Base-by-base conservation (phyloP, 805 yeast genomes). In the Alloascoidea africana region DNA sequence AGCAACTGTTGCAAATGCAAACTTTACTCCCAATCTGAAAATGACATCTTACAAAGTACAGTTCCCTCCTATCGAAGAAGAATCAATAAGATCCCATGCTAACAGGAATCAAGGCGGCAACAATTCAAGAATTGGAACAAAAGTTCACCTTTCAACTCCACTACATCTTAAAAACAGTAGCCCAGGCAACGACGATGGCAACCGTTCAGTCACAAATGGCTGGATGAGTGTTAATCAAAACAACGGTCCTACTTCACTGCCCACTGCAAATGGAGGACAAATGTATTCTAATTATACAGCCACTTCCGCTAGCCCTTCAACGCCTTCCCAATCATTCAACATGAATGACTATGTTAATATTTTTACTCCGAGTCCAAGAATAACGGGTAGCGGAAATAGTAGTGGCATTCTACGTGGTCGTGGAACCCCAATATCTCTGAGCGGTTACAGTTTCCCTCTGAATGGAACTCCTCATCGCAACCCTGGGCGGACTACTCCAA, bases 321-420 rank as follows among this genome's bases (percentile, higher is more conserved):
- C 59, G 32, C 53, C 65, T 18, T 52, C 62, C 16, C 61, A 58
- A 16, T 59, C 52, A 36, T 82, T 83, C 59, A 82, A 83, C 54
- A 73, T 83, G 76, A 76, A 73, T 51, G 94, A 83, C 52, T 83
- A 81, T 52, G 79, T 84, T 30, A 79, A 83, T 51, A 66, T 80
- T 44, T 76, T 77, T 51, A 75, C 87, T 1, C 91, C 91, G n/a
- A 23, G 30, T 23, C 30, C 30, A 23, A 23, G n/a, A 23, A 8
- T n/a, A 23, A 23, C n/a, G 8, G 8, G 8, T 8, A 23, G 30
- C 30, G 13, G n/a, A 23, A 23, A 23, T 23, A n/a, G 30, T n/a
- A 23, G n/a, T 23, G n/a, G 30, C n/a, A n/a, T n/a, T n/a, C n/a
- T n/a, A n/a, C n/a, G n/a, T n/a, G n/a, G n/a, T n/a, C n/a, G n/a